Evolutionary conservation across 2,329 filamentous ascomycete species (phyloP).

Genomic region (Gliomastix tumulicola): DNA sequence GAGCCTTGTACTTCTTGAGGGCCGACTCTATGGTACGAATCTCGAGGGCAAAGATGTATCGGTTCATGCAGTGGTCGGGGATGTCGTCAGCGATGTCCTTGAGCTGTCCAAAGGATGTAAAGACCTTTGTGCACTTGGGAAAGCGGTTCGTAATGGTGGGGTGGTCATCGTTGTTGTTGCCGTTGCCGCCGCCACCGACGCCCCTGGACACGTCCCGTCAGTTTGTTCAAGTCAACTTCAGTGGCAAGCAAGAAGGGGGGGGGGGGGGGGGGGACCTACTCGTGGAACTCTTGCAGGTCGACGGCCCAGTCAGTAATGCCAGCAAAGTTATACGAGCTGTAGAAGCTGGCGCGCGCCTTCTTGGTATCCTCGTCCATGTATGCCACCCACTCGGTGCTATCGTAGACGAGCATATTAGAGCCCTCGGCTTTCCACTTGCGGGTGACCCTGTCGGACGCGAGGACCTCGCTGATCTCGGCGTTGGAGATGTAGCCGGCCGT

Average conservation of each 20-base stretch:
- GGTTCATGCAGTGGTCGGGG: constrained; percentile 1
- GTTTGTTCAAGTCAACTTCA: too few species aligned
- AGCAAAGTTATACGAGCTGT: constrained; percentile 5
- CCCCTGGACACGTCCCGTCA: too few species aligned
- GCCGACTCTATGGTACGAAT: constrained; percentile 1
- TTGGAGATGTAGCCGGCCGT: constrained; percentile 20
- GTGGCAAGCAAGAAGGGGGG: background rate
- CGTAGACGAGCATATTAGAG: constrained; percentile 8
- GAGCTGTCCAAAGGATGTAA: too few species aligned
- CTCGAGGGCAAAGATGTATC: constrained; percentile 4
- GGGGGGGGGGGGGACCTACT: background rate
- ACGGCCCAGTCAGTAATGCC: constrained; percentile 12
- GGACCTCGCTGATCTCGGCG: constrained; percentile 21
- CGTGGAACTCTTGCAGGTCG: constrained; percentile 7
- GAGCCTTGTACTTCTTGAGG: constrained; percentile 5
- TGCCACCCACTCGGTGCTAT: constrained; percentile 9
- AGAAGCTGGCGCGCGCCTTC: background rate
- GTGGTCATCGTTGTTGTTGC: background rate
- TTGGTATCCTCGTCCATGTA: constrained; percentile 11
- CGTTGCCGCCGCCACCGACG: background rate
- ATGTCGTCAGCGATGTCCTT: constrained; percentile 3
- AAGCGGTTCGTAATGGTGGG: too few species aligned
- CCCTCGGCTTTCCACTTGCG: constrained; percentile 3
- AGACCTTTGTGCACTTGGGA: too few species aligned
- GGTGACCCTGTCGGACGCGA: constrained; percentile 8